Conservation (phyloP, 140 eudicot genomes). For the Senecio squalidus region DNA sequence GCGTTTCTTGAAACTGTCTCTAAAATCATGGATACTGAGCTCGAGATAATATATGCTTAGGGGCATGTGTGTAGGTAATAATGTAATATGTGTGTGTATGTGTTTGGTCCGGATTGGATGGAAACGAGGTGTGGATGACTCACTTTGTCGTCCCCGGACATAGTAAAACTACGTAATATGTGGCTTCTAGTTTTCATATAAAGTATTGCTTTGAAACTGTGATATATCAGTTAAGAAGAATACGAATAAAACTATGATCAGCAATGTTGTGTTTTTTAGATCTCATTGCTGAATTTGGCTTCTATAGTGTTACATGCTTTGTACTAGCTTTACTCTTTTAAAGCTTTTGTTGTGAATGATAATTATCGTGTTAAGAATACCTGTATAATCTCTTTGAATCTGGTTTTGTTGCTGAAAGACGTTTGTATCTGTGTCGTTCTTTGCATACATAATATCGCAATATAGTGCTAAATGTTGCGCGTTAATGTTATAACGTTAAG, state of each 20-base stretch:
- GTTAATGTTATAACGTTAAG: no score
- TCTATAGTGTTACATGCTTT: slow-evolving; percentile 8
- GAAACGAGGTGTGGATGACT: slow-evolving; percentile 23
- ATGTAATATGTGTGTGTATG: slow-evolving; percentile 21
- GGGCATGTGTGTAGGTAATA: slow-evolving; percentile 4
- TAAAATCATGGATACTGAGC: slow-evolving; percentile 48
- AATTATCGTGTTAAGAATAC: neutral
- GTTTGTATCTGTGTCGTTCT: neutral
- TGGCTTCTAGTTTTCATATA: slow-evolving; percentile 13
- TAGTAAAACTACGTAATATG: neutral
- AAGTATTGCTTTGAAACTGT: slow-evolving; percentile 18
- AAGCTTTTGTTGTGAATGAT: neutral
- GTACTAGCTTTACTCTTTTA: neutral
- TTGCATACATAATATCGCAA: no score
- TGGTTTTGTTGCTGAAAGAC: neutral
- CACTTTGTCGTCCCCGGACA: slow-evolving; percentile 12
- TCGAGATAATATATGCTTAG: slow-evolving; percentile 29
- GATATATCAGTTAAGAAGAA: neutral
- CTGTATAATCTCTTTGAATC: neutral
- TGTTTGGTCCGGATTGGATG: slow-evolving; percentile 16
- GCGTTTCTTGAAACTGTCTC: slow-evolving; percentile 45
- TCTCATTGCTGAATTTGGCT: slow-evolving; percentile 29
- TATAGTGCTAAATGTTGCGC: no score
- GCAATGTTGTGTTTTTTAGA: slow-evolving; percentile 28
- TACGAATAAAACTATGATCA: slow-evolving; percentile 24